Evolutionary conservation across 306 rosid genomes (phyloP), one percentile per base, ranked within the genome.

Genomic region (Lathyrus sativus): DNA sequence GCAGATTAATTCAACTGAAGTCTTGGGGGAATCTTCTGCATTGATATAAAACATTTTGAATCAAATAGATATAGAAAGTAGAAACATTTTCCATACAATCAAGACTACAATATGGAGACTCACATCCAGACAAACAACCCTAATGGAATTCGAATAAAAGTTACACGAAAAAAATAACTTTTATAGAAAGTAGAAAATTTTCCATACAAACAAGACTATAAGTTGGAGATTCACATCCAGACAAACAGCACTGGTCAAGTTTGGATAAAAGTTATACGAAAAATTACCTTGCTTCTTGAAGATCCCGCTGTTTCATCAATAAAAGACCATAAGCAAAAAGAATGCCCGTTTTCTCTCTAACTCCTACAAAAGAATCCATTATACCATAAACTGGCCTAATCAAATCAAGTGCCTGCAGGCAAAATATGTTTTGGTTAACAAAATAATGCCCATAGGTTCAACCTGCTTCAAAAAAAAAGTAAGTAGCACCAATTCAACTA

Each of bases 291-390:
- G 98, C 95, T 88, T 92, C 98, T 80, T 90, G 98, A 54, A 92
- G 83, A 83, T 92, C 96, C 51, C 88, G 96, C 71, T 86, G 97
- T 84, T 90, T 93, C 96, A 86, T 88, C 78, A 90, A 84, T 79
- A 93, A 68, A 69, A 93, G 91, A 62, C 98, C 98, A 62, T 90
- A 93, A 28, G 96, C 98, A 72, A 88, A 93, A 77, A 90, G 91
- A 71, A 85, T 91, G 63, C 86, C 84, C 51, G 98, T 93, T 86
- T 93, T 90, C 88, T 93, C 98, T 76, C 97, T 83, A 79, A 93
- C 95, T 62, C 98, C 97, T n/a, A 88, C 98, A 74, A 93, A 93
- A 49, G 97, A 90, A 81, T 93, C 98, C 90, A 88, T 90, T 77
- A 85, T 85, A 50, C 89, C 83, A 81, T 90, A 84, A 76, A 88